Evolutionary conservation across 1,284 basidiomycete genomes (phyloP).

Genomic region (Boletus semigastroideus): DNA sequence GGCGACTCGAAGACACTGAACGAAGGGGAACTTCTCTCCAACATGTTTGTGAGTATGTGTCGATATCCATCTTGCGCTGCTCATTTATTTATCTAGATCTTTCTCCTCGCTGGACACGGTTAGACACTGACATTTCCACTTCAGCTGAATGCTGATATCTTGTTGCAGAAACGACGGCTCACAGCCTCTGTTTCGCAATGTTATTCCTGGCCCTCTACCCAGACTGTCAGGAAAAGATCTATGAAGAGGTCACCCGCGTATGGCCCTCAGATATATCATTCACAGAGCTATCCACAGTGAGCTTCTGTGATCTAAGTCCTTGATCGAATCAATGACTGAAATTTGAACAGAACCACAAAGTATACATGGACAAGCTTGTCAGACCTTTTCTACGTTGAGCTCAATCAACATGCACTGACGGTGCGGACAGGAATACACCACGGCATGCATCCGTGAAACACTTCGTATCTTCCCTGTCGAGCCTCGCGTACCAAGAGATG

Average conservation of each 20-base stretch:
- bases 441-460: constrained; percentile 43
- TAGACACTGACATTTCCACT: neutral
- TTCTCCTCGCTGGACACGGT: constrained; percentile 39
- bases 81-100: constrained; percentile 28
- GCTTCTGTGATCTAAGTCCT: neutral
- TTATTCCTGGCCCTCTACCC: constrained; percentile 46
- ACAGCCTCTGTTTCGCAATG: constrained; percentile 43
- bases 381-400: neutral
- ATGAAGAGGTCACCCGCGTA: constrained; percentile 37
- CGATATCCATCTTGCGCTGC: neutral
- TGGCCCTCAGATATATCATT: constrained; percentile 36
- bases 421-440: constrained; percentile 38
- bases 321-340: neutral
- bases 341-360: constrained; percentile 35
- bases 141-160: constrained; percentile 2
- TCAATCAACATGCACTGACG: neutral
- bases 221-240: constrained; percentile 43
- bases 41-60: constrained; percentile 41
- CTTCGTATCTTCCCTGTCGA: constrained; percentile 41
- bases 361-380: constrained; percentile 36
- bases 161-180: constrained; percentile 42
- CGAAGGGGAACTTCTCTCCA: constrained; percentile 45
- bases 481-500: constrained; percentile 43
- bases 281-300: constrained; percentile 21
- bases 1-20: constrained; percentile 34